A percentile compares a stretch with the other conserved stretches of the same genome.
These are phyloP conservation scores for Tetrahymena thermophila DNA, from an alignment of 73 alveolate genomes.

Conservation along the genomic window DNA sequence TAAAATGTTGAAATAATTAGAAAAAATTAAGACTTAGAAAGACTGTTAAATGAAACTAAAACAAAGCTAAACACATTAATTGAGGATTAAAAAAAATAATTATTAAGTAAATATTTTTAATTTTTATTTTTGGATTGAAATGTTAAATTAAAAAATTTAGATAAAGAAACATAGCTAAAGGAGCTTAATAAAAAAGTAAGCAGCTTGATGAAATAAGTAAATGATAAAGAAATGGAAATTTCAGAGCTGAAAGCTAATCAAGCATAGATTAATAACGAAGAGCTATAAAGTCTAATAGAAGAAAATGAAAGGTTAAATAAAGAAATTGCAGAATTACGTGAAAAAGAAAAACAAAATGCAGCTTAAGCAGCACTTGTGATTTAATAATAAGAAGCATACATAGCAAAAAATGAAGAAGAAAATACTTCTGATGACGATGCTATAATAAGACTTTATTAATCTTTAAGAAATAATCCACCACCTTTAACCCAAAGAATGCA, in stretches of 20 bases:
- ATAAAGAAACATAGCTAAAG: conserved; percentile 15
- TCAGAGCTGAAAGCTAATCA: conserved; percentile 8
- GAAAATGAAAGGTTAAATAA: conserved; percentile 4
- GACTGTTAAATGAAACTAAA: not conserved
- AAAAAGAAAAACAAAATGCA: not conserved
- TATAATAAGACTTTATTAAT: conserved; percentile 8
- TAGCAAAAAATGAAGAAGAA: not conserved
- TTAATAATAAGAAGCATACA: not conserved
- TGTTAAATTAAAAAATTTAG: not conserved
- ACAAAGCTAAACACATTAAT: conserved; percentile 2
- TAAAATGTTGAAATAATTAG: not conserved
- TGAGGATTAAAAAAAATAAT: conserved; percentile 5
- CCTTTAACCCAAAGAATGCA: conserved; percentile 20
- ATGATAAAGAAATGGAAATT: not conserved
- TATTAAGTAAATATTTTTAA: not conserved
- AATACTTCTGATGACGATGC: conserved; percentile 42
- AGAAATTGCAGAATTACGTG: not conserved
- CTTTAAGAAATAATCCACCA: conserved; percentile 32
- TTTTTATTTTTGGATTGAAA: not conserved
- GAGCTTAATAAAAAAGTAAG: conserved; percentile 8
- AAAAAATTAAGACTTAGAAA: conserved; percentile 2
- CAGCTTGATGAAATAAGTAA: not conserved
- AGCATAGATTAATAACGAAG: conserved; percentile 18
- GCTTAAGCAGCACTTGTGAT: not conserved
- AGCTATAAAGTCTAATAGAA: not conserved